Evolutionary conservation across 2,329 filamentous ascomycete species (phyloP).

Genomic region (Mariannaea elegans): DNA sequence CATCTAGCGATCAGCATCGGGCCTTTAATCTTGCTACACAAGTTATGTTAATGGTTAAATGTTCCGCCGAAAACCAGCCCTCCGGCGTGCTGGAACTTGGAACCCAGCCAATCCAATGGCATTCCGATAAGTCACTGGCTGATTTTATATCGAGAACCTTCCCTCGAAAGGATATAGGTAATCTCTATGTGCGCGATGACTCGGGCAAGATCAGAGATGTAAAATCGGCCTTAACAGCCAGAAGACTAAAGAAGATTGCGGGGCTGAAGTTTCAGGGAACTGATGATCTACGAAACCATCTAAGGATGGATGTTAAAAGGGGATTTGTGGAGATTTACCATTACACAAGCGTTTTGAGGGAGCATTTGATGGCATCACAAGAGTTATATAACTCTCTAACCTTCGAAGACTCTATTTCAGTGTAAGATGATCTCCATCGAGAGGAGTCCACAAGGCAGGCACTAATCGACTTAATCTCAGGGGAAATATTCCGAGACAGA

Average conservation of each 20-base stretch:
- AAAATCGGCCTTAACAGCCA: not conserved
- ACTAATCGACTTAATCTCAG: not conserved
- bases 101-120: not conserved
- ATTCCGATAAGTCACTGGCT: not conserved
- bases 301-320: constrained; percentile 6
- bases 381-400: not conserved
- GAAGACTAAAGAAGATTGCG: constrained; percentile 15
- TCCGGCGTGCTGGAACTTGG: constrained; percentile 3
- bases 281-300: constrained; percentile 18
- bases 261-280: constrained; percentile 15
- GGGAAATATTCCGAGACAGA: not conserved
- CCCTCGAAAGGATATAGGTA: not conserved
- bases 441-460: not conserved
- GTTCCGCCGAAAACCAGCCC: not conserved
- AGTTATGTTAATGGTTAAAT: not conserved
- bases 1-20: not conserved
- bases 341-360: constrained; percentile 17
- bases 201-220: not conserved
- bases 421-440: not conserved
- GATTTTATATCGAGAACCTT: not conserved
- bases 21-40: not conserved
- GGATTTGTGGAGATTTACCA: constrained; percentile 18
- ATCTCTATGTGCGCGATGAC: not conserved
- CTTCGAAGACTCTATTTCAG: not conserved
- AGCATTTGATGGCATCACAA: not conserved